Conservation (phyloP, 2,329 filamentous ascomycete genomes). For the Pseudohalonectria lignicola region DNA sequence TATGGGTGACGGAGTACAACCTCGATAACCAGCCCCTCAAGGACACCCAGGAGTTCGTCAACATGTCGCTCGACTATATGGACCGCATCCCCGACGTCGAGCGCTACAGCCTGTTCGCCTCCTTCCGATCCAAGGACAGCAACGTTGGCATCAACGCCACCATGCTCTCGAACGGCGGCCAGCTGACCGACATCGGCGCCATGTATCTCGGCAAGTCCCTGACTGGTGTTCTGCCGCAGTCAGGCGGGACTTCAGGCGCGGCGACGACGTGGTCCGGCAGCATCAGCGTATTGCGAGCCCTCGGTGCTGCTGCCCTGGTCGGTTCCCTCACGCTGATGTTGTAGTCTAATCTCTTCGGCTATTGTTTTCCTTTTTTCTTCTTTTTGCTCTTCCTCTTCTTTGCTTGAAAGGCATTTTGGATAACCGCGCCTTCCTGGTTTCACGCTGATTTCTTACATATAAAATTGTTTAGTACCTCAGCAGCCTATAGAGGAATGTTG, state of each 20-base stretch:
- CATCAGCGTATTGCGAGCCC: neutral
- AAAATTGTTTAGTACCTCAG: too few relatives aligned
- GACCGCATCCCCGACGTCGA: constrained; percentile 52
- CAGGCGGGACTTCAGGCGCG: neutral
- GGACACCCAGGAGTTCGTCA: constrained; percentile 56
- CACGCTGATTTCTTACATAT: too few relatives aligned
- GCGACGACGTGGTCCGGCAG: neutral
- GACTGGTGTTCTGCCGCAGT: constrained; percentile 29
- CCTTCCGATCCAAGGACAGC: constrained; percentile 57
- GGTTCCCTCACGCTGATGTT: neutral
- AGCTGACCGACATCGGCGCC: constrained; percentile 63
- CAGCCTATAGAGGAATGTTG: neutral
- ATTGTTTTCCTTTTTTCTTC: neutral
- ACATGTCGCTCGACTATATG: constrained; percentile 53
- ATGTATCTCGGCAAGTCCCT: constrained; percentile 58
- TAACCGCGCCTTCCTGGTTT: too few relatives aligned
- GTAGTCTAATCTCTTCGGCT: neutral
- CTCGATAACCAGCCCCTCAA: constrained; percentile 43
- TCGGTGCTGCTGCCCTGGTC: neutral
- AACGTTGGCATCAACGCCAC: constrained; percentile 66
- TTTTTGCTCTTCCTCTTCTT: too few relatives aligned
- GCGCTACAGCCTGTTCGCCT: constrained; percentile 66
- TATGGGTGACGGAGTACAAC: constrained; percentile 77
- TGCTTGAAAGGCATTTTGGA: too few relatives aligned
- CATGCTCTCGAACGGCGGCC: constrained; percentile 57